Evolutionary conservation across 2,329 filamentous ascomycete genomes (phyloP), one percentile per base, ranked within the genome.

Genomic region (Bipolaris sorokiniana): DNA sequence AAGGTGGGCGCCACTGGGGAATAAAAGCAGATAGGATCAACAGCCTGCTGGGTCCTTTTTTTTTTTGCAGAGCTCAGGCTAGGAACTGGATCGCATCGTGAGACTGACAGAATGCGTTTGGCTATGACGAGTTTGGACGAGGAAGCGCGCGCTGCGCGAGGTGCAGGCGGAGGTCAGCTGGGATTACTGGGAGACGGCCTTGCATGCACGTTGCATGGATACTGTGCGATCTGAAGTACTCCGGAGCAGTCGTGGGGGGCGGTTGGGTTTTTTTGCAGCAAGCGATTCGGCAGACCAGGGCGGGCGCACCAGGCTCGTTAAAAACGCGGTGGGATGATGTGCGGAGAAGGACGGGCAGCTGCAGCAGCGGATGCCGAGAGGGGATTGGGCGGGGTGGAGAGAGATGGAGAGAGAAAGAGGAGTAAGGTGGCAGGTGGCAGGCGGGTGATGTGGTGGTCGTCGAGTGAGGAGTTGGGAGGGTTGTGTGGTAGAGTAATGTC

Each of bases 71-170:
- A 54, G 64, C 59, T 55, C 48, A 59, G 60, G 63, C 61, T 65
- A 70, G 48, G 60, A 65, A 61, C 63, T 64, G 63, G 63, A 54
- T 52, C 60, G 67, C 69, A 73, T 73, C 65, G 70, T 70, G 67
- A 68, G 59, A 61, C 58, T 62, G 64, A 67, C 58, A 51, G 64
- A 53, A 59, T 61, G 63, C 61, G 59, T 61, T 34, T 56, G 62
- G 61, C 59, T 66, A 65, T 62, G 56, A 62, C 60, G 60, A 56
- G 59, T 64, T 54, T 59, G 65, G 64, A 62, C 62, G 58, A 59
- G 62, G 65, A 68, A 66, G 70, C 69, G 71, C 70, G 68, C 69
- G 68, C 68, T 69, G 69, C 64, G 68, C 67, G 68, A 66, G 58
- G 57, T 57, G 63, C 56, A 66, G 54, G 50, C 56, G 59, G 65